Base-by-base conservation (phyloP, 2,329 filamentous ascomycete species). In the Fonsecaea pedrosoi region DNA sequence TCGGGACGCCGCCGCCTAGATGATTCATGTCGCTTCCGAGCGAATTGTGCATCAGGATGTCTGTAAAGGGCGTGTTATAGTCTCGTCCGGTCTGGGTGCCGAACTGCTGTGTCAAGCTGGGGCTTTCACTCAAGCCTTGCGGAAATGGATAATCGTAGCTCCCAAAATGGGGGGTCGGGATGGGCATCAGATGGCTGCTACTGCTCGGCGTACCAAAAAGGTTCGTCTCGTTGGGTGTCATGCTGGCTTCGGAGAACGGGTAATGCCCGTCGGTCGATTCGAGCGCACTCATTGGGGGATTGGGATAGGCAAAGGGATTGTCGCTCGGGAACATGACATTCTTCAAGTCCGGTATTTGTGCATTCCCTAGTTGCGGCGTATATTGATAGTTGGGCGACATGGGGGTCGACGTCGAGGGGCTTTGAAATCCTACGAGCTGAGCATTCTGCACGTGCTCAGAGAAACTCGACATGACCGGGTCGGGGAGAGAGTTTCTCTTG, bases 301-400 rank as follows among this genome's bases (percentile, higher is more conserved):
- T 82, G 15, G 81, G 81, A 69, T 84, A 84, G 4, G 81, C 82
- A 66, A 83, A 83, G 13, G 82, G 82, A 64, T 84, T 82, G 64
- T 79, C 79, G 1, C 82, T 82, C 3, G 82, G 81, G 67, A 77
- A 84, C 82, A 84, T 84, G 71, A 83, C 81, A 8, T 79, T 80
- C 77, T 81, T 82, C 45, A 84, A 74, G 70, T 83, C 82, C 1
- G 81, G 81, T 15, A 83, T 75, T 62, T 78, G 69, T 1, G 68
- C 66, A 35, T 69, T 66, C 7, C 60, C 64, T 59, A 71, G 18
- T 21, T 67, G 70, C 13, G 70, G 65, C 32, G 70, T 69, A 35
- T 64, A 71, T 68, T 66, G 77, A 73, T 12, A 77, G 75, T 54
- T 55, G 2, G 60, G 48, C 15, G 65, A 70, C 34, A 70, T 54